Evolutionary conservation across 2,329 filamentous ascomycete genomes (phyloP), one percentile per base, ranked within the genome.

Genomic region (Tolypocladium guangdongense): DNA sequence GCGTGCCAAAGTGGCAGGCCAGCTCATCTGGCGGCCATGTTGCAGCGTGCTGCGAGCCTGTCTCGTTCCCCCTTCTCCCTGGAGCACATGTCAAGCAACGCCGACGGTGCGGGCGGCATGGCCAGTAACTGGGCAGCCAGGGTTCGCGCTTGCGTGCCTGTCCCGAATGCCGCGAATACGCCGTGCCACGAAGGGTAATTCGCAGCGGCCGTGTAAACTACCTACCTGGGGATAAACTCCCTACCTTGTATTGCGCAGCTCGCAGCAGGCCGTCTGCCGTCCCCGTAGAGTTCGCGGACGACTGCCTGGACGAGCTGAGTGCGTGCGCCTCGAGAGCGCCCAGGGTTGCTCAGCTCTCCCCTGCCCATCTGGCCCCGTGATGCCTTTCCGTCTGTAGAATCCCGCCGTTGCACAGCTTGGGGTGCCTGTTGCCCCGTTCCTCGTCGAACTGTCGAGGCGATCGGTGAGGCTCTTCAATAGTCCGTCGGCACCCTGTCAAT

Each of bases 81-180:
- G 20, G 30, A 49, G 47, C 47, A 49, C 47, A 49, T 49, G 47
- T 49, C 47, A 38, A 20, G n/a, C n/a, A n/a, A n/a, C n/a, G n/a
- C n/a, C n/a, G n/a, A n/a, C n/a, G n/a, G n/a, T n/a, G n/a, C n/a
- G n/a, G n/a, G n/a, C n/a, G n/a, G n/a, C n/a, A n/a, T n/a, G n/a
- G n/a, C n/a, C n/a, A n/a, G n/a, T n/a, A n/a, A n/a, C n/a, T n/a
- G 27, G 3, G 6, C 27, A 6, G 27, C 27, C 27, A 27, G 6
- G 39, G 18, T 43, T 27, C 14, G 6, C 41, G 41, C 41, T 22
- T 24, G 41, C 41, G 41, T 24, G 41, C 18, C 41, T 30, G 27
- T 18, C 8, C 24, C 22, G 37, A 39, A 7, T 11, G n/a, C 18
- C 10, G 8, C n/a, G 38, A 11, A 14, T 24, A 24, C 20, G 14